phyloP scores from a whole-genome alignment of 768 basidiomycete species.

The Boletus huronensis region DNA sequence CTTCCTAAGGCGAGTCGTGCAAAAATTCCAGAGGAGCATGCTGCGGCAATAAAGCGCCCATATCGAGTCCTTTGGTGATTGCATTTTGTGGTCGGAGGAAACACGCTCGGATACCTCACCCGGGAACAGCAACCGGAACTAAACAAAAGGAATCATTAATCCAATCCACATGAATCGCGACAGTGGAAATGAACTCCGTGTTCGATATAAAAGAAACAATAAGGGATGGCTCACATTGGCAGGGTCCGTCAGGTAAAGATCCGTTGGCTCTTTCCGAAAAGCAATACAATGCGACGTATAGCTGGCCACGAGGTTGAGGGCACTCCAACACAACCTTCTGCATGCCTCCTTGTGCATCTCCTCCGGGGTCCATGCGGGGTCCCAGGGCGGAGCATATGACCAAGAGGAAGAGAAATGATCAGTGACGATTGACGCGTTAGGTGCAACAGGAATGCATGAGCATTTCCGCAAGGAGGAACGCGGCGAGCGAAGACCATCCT shows the following conservation, averaged over 20 bases:
- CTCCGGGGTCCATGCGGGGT: constrained; percentile 48
- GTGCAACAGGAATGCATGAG: constrained; percentile 43
- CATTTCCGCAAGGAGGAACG: constrained; percentile 38
- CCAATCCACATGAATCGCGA: constrained; percentile 4
- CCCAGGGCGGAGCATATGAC: constrained; percentile 59
- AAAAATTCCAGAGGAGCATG: constrained; percentile 79
- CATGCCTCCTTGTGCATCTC: constrained; percentile 67
- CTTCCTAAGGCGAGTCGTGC: constrained; percentile 46
- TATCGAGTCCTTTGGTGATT: constrained; percentile 69
- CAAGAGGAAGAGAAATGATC: constrained; percentile 42
- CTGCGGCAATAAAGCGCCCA: constrained; percentile 82
- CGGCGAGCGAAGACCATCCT: constrained; percentile 27
- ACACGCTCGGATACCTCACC: constrained; percentile 62
- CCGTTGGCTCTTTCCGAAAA: constrained; percentile 54
- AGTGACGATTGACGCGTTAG: constrained; percentile 27
- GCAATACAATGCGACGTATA: constrained; percentile 69
- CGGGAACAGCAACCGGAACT: constrained; percentile 59
- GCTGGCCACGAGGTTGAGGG: constrained; percentile 63
- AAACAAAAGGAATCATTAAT: constrained; percentile 10
- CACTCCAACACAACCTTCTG: constrained; percentile 73
- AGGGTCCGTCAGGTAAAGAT: constrained; percentile 60
- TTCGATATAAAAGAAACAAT: constrained; percentile 3
- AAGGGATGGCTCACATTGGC: constrained; percentile 50
- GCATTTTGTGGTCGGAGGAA: constrained; percentile 39
- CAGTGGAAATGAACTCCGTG: constrained; percentile 8